A percentile compares a stretch with the other conserved stretches of the same genome.
phyloP scores from a whole-genome alignment of 805 yeast genomes.

The Candida wancherniae region DNA sequence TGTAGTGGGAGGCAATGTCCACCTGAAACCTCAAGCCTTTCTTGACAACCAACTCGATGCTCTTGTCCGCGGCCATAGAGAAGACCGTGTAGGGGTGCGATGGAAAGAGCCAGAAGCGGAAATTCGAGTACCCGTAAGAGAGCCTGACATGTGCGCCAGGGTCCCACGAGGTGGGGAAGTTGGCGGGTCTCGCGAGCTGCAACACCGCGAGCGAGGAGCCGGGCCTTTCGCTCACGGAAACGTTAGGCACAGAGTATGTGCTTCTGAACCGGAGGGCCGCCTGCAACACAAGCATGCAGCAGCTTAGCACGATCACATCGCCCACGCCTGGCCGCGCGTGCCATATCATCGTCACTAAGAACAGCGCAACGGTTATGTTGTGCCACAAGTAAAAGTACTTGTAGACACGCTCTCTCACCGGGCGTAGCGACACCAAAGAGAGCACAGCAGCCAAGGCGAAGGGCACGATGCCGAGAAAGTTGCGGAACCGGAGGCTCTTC shows the following conservation, averaged over 20 bases:
- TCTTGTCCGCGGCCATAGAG: slow-evolving; percentile 34
- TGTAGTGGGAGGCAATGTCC: slow-evolving; percentile 8
- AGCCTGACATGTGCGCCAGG: slow-evolving; percentile 59
- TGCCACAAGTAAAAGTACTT: slow-evolving; percentile 54
- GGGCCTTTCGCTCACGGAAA: slow-evolving; percentile 14
- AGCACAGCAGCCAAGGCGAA: slow-evolving; percentile 33
- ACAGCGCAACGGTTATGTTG: slow-evolving; percentile 43
- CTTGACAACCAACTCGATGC: slow-evolving; percentile 43
- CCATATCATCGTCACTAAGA: slow-evolving; percentile 42
- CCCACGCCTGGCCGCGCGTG: slow-evolving; percentile 73
- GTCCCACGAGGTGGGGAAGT: slow-evolving; percentile 21
- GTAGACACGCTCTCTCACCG: slow-evolving; percentile 48
- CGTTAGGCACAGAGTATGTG: slow-evolving; percentile 10
- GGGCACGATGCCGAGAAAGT: slow-evolving; percentile 50
- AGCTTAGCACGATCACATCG: slow-evolving; percentile 22
- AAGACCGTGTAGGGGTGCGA: slow-evolving; percentile 68
- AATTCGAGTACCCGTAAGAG: slow-evolving; percentile 6
- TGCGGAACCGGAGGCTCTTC: slow-evolving; percentile 32
- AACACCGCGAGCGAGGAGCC: slow-evolving; percentile 20
- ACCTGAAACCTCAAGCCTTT: slow-evolving; percentile 27
- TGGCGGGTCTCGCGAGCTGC: slow-evolving; percentile 17
- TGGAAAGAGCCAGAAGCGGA: slow-evolving; percentile 41
- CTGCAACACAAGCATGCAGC: slow-evolving; percentile 31
- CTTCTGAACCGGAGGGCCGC: slow-evolving; percentile 26
- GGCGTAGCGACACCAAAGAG: slow-evolving; percentile 42